These are phyloP conservation scores for Rhazya stricta DNA, from an alignment of 257 asterid species.

Conservation along the genomic window DNA sequence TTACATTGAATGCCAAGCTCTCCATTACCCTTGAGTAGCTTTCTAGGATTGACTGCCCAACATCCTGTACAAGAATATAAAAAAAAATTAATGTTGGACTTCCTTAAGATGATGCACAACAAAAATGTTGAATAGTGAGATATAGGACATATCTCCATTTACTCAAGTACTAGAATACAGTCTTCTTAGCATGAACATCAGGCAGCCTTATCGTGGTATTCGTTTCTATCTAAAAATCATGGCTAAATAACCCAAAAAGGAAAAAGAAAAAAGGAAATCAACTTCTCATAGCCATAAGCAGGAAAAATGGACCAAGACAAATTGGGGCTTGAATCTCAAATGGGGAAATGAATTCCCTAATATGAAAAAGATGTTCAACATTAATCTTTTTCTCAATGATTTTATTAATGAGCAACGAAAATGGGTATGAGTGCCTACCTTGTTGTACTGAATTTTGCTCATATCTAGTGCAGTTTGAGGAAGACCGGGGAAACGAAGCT, in stretches of 20 bases:
- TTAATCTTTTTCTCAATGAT: background rate
- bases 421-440: constrained; percentile 34
- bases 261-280: background rate
- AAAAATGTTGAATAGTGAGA: background rate
- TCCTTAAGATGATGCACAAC: background rate
- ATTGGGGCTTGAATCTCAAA: background rate
- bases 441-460: constrained; percentile 94
- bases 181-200: background rate
- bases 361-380: background rate
- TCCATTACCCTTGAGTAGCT: constrained; percentile 99
- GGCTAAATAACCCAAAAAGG: background rate
- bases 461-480: constrained; percentile 96
- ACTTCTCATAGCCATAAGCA: background rate
- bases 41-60: constrained; percentile 92
- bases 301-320: background rate
- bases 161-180: background rate
- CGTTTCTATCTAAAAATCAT: background rate
- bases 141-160: no score
- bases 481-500: constrained; percentile 84
- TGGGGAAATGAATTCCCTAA: background rate
- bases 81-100: background rate
- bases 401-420: background rate
- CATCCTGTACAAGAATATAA: constrained; percentile 60
- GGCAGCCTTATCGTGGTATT: background rate
- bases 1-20: constrained; percentile 93